Evolutionary conservation across 441 rosid species (phyloP).

Genomic region (Pelargonium hybrid): DNA sequence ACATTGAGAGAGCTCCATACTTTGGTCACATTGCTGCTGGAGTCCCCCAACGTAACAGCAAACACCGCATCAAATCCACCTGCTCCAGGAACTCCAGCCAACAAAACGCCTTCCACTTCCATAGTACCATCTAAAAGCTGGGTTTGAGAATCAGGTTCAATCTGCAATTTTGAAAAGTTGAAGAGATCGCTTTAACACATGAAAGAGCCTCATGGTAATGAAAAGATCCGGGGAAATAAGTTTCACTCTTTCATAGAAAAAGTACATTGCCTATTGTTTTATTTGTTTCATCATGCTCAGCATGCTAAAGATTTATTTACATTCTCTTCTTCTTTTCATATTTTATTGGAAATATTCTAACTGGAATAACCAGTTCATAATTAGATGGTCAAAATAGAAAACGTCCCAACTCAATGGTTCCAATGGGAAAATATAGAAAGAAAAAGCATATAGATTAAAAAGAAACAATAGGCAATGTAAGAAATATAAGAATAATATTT

Average conservation of each 20-base stretch:
- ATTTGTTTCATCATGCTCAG: not conserved
- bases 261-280: not conserved
- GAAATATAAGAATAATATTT: not conserved
- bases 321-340: too few relatives aligned
- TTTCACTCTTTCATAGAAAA: not conserved
- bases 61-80: conserved; percentile 95
- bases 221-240: not conserved
- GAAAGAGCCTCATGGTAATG: not conserved
- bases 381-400: not conserved
- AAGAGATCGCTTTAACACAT: not conserved
- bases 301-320: too few relatives aligned
- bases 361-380: not conserved
- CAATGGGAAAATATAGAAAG: too few relatives aligned
- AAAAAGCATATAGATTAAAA: too few relatives aligned
- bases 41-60: conserved; percentile 62
- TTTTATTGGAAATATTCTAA: not conserved
- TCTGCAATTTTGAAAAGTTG: conserved; percentile 37
- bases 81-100: conserved; percentile 95
- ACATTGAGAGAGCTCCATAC: conserved; percentile 70
- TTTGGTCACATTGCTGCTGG: conserved; percentile 40
- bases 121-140: conserved; percentile 67
- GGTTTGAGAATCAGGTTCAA: conserved; percentile 82
- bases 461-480: too few relatives aligned
- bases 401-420: not conserved
- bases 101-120: conserved; percentile 75